Base-by-base conservation (phyloP, 257 asterid genomes). In the Plantago elongata region DNA sequence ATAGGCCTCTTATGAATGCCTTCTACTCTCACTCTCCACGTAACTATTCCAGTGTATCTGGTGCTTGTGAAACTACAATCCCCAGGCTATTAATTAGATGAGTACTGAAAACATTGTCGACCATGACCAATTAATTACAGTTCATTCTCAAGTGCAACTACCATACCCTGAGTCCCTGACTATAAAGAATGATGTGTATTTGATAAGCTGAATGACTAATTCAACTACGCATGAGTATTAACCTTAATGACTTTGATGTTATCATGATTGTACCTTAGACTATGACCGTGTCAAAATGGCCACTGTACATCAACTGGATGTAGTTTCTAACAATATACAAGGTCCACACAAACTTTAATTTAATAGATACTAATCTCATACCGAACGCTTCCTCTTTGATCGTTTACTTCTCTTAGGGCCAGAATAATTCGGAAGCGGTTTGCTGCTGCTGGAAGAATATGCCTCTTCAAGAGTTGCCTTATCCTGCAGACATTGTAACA, bases 381-480 rank as follows among this genome's bases (percentile, higher is more conserved):
- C 96, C 64, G 87, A 73, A 50, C 97, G 94, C 90, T 87, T 87
- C 71, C 83, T 65, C 80, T 85, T 90, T 62, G 97, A 85, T 54
- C 97, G 76, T 77, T 90, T 90, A 74, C 95, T 85, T 82, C 76
- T 90, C 81, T 84, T 81, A 18, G 94, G 94, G 44, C 77, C 88
- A 16, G 94, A 65, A 43, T 66, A 71, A 43, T 67, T 68, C 16
- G 95, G 89, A 69, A 74, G 76, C 69, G 77, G 74, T 75, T 90
- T 90, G 54, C 65, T 65, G 65, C 68, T 75, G 70, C 81, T 77
- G 38, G 97, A 84, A 47, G 81, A 79, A 64, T 75, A 84, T 43
- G 90, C 92, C 84, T 81, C 96, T 76, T 85, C 95, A 17, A 82
- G 85, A 76, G 71, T 74, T 67, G 76, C 90, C 69, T 79, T 72